Percentiles rank a stretch among this genome's conserved stretches.
These are phyloP conservation scores for Boletus rubescentipes DNA, from an alignment of 768 basidiomycete species.

Conservation along the genomic window DNA sequence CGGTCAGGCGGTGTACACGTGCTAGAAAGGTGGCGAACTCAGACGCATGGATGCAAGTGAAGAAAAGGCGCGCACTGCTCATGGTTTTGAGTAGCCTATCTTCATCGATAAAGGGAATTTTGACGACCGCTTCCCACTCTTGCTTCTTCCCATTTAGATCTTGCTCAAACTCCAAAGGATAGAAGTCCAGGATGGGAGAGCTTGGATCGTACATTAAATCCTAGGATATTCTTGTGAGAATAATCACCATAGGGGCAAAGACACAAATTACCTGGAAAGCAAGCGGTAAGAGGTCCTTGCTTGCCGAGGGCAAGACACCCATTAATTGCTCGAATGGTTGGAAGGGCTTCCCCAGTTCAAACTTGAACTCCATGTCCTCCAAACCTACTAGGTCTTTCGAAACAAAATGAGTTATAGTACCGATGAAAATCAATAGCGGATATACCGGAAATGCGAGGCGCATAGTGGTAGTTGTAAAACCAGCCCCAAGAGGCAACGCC, in stretches of 20 bases:
- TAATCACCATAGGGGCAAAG: background rate
- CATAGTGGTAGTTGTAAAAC: conserved; percentile 99
- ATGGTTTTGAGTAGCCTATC: conserved; percentile 76
- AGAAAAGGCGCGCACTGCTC: conserved; percentile 48
- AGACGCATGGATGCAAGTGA: background rate
- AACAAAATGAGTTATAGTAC: conserved; percentile 4
- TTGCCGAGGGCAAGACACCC: conserved; percentile 94
- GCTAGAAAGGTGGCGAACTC: conserved; percentile 40
- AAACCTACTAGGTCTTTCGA: conserved; percentile 56
- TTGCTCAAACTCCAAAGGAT: conserved; percentile 85
- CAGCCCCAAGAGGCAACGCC: conserved; percentile 98
- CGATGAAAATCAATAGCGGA: background rate
- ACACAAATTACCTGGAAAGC: conserved; percentile 67
- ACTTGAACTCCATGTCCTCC: conserved; percentile 79
- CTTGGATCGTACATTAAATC: conserved; percentile 85
- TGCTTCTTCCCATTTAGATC: conserved; percentile 98
- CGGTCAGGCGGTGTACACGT: conserved; percentile 72
- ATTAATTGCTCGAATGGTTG: conserved; percentile 94
- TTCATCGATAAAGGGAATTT: conserved; percentile 97
- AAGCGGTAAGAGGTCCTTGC: conserved; percentile 82
- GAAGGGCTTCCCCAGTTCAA: conserved; percentile 87
- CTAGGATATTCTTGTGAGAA: conserved; percentile 37
- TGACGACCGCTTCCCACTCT: conserved; percentile 98
- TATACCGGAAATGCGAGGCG: conserved; percentile 92
- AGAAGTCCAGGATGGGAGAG: conserved; percentile 93